Evolutionary conservation across 176 grass and related monocot genomes (phyloP), one percentile per base, ranked within the genome.

Genomic region (Tillandsia leiboldiana): DNA sequence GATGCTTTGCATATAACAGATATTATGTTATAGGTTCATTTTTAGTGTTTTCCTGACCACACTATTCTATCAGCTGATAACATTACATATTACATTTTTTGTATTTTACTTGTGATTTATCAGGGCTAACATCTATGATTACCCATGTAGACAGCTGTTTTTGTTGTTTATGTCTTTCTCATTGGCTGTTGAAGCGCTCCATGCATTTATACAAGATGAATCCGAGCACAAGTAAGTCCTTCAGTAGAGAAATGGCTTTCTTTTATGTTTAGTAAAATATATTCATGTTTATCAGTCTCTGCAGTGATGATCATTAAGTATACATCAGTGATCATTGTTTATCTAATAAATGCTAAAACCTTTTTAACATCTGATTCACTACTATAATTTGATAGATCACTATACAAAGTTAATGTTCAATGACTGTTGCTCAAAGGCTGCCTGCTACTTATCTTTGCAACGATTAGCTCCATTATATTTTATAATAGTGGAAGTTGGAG

Each of bases 161-260:
- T 79, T 97, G 14, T 61, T 97, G 65, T 97, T 97, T 81, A 79
- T 97, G 67, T 97, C 89, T 70, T 97, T 97, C 72, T 97, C 94
- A 29, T 76, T 97, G 78, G 89, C 89, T 26, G 89, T 97, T 20
- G 89, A 97, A 92, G 89, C 94, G 68, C 75, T 97, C 22, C 94
- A 97, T 68, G 84, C 94, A 5, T 92, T 97, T 78, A 90, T 97
- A 79, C 94, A 97, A 79, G 94, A 97, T 86, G 94, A 97, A 80
- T 97, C 94, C 13, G 89, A 97, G 66, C 94, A 97, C 77, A 97
- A 92, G 94, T 97, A 90, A 97, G 85, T 42, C 48, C 12, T 56
- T 73, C 48, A 6, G 33, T 42, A 42, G 6, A 42, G 33, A 42
- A 5, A 42, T 42, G 33, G 33, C 33, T 70, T 72, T 77, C 26